phyloP scores from a whole-genome alignment of 2,329 filamentous ascomycete species.

The Neonectria coccinea region DNA sequence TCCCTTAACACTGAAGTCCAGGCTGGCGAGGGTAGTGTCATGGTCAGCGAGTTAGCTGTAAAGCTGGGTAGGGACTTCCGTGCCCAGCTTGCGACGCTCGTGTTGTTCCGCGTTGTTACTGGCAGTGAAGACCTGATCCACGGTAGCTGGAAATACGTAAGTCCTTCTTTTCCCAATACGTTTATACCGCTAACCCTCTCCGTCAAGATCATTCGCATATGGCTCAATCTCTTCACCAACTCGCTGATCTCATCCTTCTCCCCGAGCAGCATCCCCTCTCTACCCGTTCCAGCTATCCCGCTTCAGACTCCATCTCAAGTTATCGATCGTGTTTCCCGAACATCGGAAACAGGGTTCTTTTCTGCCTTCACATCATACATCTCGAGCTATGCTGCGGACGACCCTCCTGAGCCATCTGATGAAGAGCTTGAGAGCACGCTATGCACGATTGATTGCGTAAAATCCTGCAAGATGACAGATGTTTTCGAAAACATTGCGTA shows the following conservation, averaged over 20 bases:
- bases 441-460: constrained; percentile 93
- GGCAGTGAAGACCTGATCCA: constrained; percentile 83
- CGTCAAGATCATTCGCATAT: constrained; percentile 86
- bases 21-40: constrained; percentile 89
- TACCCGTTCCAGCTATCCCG: constrained; percentile 85
- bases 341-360: constrained; percentile 86
- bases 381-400: constrained; percentile 98
- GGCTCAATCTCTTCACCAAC: constrained; percentile 96
- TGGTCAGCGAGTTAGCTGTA: constrained; percentile 98
- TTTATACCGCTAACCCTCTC: constrained; percentile 13
- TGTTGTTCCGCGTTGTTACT: constrained; percentile 92
- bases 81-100: constrained; percentile 91
- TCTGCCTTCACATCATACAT: constrained; percentile 97
- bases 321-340: constrained; percentile 85
- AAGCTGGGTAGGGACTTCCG: constrained; percentile 94
- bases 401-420: constrained; percentile 96
- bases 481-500: constrained; percentile 87
- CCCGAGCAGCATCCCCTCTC: constrained; percentile 67
- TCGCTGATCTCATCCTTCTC: constrained; percentile 89
- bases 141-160: constrained; percentile 82
- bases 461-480: constrained; percentile 85
- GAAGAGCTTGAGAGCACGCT: constrained; percentile 97
- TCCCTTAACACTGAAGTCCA: constrained; percentile 95
- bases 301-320: constrained; percentile 92
- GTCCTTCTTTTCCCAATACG: constrained; percentile 48